Evolutionary conservation across 2,329 filamentous ascomycete species (phyloP), one percentile per base, ranked within the genome.

Genomic region (Ophiostoma triangulosporum): DNA sequence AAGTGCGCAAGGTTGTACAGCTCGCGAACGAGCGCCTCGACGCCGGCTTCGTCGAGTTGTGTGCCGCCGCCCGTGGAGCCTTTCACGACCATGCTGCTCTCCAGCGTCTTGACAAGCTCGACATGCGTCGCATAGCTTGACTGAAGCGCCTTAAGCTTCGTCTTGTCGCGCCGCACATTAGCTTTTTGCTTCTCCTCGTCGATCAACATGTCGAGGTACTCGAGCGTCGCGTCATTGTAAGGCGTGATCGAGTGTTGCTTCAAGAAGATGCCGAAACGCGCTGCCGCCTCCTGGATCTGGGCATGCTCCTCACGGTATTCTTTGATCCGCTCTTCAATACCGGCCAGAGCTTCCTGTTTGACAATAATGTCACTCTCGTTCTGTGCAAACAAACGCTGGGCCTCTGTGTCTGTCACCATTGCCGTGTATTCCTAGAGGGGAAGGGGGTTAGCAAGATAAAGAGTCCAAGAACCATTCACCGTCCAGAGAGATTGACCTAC

Each of bases 181-280:
- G 68, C 58, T 57, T 69, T 69, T 26, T 56, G 56, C 35, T 64
- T 51, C 57, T 71, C 67, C 43, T 68, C 62, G 33, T 66, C 61
- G 56, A 71, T 70, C 1, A 69, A 57, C 53, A 62, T 58, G 32
- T 69, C 64, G 3, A 71, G 59, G 55, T 72, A 70, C 12, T 62
- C 66, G 4, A 69, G 50, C 12, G 64, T 68, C 1, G 66, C 65
- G 55, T 72, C 69, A 48, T 72, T 72, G 62, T 68, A 69, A 1
- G 65, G 59, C 1, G 63, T 62, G 50, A 72, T 68, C 17, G 64
- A 64, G 52, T 69, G 58, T 26, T 64, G 60, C 56, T 64, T 66
- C n/a, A 72, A 54, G 53, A 68, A 72, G 20, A 69, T 48, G 15
- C 65, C 62, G 45, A 72, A 71, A 14, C 64, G 59, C 1, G 62